Evolutionary conservation across 176 grass and related monocot genomes (phyloP).

Genomic region (Raddia distichophylla): DNA sequence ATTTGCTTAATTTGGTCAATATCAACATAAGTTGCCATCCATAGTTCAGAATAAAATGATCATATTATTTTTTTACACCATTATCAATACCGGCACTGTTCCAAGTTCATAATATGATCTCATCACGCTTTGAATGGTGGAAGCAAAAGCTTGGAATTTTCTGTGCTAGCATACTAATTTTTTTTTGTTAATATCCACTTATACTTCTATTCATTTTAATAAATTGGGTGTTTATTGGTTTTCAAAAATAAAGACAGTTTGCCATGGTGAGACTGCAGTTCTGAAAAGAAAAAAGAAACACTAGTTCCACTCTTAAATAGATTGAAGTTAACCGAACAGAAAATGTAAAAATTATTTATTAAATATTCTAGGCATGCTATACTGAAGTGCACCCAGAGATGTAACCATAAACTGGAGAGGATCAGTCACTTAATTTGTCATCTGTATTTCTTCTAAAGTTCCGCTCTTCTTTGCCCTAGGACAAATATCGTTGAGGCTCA

Average conservation of each 20-base stretch:
- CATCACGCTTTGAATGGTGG: not conserved
- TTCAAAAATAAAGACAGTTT: not conserved
- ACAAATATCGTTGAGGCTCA: slow-evolving; percentile 97
- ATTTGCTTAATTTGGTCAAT: not conserved
- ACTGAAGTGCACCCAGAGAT: not conserved
- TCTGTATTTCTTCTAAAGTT: not conserved
- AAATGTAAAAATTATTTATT: not conserved
- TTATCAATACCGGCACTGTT: not conserved
- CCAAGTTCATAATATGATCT: not conserved
- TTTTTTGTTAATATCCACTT: too few species aligned
- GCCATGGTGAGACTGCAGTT: not conserved
- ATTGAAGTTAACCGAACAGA: not conserved
- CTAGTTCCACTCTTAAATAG: not conserved
- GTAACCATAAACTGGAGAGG: not conserved
- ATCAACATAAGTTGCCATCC: not conserved
- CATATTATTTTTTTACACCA: not conserved
- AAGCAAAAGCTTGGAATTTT: not conserved
- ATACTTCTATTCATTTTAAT: not conserved
- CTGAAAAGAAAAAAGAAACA: not conserved
- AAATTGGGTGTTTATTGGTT: not conserved
- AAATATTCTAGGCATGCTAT: not conserved
- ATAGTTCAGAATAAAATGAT: not conserved
- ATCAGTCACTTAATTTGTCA: not conserved
- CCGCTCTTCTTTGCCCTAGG: slow-evolving; percentile 37
- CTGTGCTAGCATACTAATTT: not conserved